A percentile compares a stretch with the other conserved stretches of the same genome.
Conservation (phyloP, 179 eudicot species). For the Drosera spatulata region DNA sequence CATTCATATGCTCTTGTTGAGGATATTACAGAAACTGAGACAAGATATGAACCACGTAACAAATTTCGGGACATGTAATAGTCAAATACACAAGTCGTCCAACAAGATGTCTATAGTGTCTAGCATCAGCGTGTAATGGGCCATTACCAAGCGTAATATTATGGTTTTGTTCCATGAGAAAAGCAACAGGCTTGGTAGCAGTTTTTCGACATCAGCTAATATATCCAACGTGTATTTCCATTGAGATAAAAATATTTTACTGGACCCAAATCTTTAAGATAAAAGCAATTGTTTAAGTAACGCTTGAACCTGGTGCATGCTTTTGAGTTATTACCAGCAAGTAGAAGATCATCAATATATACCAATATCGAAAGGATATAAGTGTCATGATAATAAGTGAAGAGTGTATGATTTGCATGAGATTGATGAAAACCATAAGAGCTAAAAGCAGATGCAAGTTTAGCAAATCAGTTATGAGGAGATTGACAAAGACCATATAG, state of each 20-base stretch:
- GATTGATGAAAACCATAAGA: not conserved
- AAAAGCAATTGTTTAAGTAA: too few relatives aligned
- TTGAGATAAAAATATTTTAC: not conserved
- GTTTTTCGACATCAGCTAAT: not conserved
- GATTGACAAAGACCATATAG: not conserved
- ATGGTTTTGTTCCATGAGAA: not conserved
- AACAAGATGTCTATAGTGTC: not conserved
- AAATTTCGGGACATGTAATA: not conserved
- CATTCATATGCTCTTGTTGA: not conserved
- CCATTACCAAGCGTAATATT: too few relatives aligned
- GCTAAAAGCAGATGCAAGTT: too few relatives aligned
- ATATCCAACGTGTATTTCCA: not conserved
- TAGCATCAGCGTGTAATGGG: not conserved
- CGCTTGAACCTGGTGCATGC: not conserved
- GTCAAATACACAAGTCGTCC: not conserved
- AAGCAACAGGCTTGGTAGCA: not conserved
- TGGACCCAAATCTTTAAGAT: too few relatives aligned
- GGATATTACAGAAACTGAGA: not conserved
- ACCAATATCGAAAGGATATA: not conserved
- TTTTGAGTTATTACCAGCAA: too few relatives aligned
- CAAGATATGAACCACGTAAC: not conserved
- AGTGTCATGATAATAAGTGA: not conserved
- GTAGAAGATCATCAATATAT: not conserved
- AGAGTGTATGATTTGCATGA: not conserved
- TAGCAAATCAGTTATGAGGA: not conserved